Evolutionary conservation across 116 monocot genomes (phyloP).

Genomic region (Trichopus zeylanicus): DNA sequence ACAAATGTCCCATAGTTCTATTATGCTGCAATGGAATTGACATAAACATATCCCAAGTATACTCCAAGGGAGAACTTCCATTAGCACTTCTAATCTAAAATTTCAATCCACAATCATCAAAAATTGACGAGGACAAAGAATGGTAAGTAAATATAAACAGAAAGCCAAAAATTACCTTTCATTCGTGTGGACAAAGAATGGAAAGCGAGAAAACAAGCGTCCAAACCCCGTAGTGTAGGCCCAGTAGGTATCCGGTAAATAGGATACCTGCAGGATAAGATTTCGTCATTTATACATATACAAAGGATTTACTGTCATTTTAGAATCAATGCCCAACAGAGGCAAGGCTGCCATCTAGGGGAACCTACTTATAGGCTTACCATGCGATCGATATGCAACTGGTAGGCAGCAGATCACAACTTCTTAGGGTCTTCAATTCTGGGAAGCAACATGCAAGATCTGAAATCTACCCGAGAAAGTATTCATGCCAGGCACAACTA

Average conservation of each 20-base stretch:
- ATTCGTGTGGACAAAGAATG: constrained; percentile 58
- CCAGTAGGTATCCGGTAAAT: constrained; percentile 96
- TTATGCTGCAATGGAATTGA: not conserved
- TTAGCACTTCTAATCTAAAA: not conserved
- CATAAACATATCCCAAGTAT: not conserved
- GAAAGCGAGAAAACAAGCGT: constrained; percentile 95
- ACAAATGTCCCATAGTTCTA: not conserved
- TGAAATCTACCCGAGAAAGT: constrained; percentile 50
- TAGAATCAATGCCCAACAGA: not conserved
- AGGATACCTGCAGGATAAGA: constrained; percentile 76
- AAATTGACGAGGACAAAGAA: no score
- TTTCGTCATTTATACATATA: not conserved
- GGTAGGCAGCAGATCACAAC: constrained; percentile 64
- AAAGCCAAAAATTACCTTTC: constrained; percentile 24
- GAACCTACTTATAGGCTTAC: constrained; percentile 20
- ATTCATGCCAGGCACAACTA: not conserved
- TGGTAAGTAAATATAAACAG: not conserved
- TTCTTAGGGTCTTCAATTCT: constrained; percentile 47
- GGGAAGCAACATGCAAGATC: constrained; percentile 57
- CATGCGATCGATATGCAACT: constrained; percentile 98
- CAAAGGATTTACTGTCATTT: no score
- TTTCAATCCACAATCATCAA: not conserved
- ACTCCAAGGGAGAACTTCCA: not conserved
- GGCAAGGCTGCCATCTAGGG: not conserved
- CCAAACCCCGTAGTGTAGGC: constrained; percentile 62